Percentiles rank a stretch among this genome's conserved stretches.
These are phyloP conservation scores for Candida parachauliodes DNA, from an alignment of 805 yeast genomes.

Conservation along the genomic window DNA sequence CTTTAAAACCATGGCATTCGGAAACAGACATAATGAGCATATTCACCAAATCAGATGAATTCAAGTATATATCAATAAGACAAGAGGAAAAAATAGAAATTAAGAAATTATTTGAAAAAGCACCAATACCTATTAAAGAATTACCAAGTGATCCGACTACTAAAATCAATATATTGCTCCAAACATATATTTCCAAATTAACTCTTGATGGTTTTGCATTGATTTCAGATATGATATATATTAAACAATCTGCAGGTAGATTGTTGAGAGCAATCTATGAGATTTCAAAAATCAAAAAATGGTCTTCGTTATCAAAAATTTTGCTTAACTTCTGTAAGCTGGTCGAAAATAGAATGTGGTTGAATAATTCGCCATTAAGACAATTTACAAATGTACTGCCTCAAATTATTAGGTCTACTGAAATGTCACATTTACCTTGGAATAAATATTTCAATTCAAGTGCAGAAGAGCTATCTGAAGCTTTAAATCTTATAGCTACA, in stretches of 20 bases:
- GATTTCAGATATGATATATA: slow-evolving; percentile 87
- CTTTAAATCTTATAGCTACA: slow-evolving; percentile 61
- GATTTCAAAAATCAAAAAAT: slow-evolving; percentile 62
- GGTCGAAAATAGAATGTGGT: slow-evolving; percentile 82
- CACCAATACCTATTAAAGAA: slow-evolving; percentile 87
- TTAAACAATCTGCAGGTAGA: slow-evolving; percentile 91
- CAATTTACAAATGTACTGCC: slow-evolving; percentile 67
- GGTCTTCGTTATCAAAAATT: slow-evolving; percentile 62
- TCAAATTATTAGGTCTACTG: slow-evolving; percentile 70
- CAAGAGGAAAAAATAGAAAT: slow-evolving; percentile 82
- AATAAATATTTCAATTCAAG: slow-evolving; percentile 64
- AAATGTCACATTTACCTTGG: slow-evolving; percentile 83
- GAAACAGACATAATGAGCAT: slow-evolving; percentile 74
- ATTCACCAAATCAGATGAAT: slow-evolving; percentile 82
- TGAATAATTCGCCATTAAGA: slow-evolving; percentile 77
- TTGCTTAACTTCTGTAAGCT: slow-evolving; percentile 69
- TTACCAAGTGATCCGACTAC: slow-evolving; percentile 65
- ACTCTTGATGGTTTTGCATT: slow-evolving; percentile 84
- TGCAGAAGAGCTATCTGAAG: slow-evolving; percentile 78
- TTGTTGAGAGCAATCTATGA: slow-evolving; percentile 82
- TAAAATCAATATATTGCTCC: slow-evolving; percentile 76
- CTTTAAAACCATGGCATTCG: slow-evolving; percentile 59
- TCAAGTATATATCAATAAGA: slow-evolving; percentile 76
- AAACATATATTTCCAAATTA: slow-evolving; percentile 79
- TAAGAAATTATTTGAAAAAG: slow-evolving; percentile 58